Evolutionary conservation across 2,329 filamentous ascomycete genomes (phyloP), one percentile per base, ranked within the genome.

Genomic region (Xylariaceae sp.): DNA sequence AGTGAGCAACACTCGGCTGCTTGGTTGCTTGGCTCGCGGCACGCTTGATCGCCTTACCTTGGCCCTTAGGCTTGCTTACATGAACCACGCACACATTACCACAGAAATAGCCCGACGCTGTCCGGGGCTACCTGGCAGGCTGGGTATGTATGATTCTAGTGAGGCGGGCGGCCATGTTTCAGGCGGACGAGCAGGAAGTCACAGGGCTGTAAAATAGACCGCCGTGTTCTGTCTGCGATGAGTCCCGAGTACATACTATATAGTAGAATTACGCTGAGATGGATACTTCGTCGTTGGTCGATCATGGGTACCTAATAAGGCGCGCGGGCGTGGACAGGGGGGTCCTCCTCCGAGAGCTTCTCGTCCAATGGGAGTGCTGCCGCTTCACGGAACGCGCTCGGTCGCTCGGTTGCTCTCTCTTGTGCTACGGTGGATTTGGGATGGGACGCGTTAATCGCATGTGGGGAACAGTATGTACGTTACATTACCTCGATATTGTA

Each of bases 371-470:
- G 62, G 60, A 59, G 48, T 26, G 32, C 29, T 63, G 56, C 58
- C 57, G 64, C 64, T 64, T 63, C 56, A 63, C 57, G 48, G 53
- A 57, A 61, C 51, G 52, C 63, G 65, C 32, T 57, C 63, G 61
- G 59, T 61, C 61, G 57, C 37, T 57, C 44, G 20, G 19, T 57
- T 52, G 64, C 50, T 40, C 40, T 48, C 49, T 62, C 64, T 64
- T 44, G 59, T 65, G 64, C 59, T n/a, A n/a, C n/a, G n/a, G n/a
- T n/a, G n/a, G n/a, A 54, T 40, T 54, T 59, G 55, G 45, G 40
- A 41, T 20, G 50, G 42, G 52, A 62, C 65, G 65, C 61, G 64
- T 66, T 64, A 57, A 67, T 61, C 63, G 59, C 23, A 26, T 26
- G 4, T 26, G 23, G 4, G 23, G 23, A 26, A 26, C 9, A 9